Base-by-base conservation (phyloP, 2,329 filamentous ascomycete species). In the Phialophora macrospora region DNA sequence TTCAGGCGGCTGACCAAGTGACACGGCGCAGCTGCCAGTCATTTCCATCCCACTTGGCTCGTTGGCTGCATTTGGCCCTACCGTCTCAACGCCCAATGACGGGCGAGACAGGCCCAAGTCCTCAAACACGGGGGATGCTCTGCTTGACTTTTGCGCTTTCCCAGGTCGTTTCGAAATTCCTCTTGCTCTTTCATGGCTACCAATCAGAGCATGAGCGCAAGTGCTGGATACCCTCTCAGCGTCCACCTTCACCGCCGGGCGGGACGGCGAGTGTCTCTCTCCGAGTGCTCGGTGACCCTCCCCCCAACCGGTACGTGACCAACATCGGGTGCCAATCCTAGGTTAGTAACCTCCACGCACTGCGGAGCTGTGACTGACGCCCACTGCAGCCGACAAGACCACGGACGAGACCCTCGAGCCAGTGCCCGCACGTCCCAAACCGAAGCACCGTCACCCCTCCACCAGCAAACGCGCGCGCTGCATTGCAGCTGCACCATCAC, bases 381-480 rank as follows among this genome's bases (percentile, higher is more conserved):
- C 46, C 46, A 49, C 46, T 7, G 38, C 46, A 24, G 48, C 48
- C 48, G 14, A 51, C 48, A 22, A 22, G 48, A 26, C 48, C 48
- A 26, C 24, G 22, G 48, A 51, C 48, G 48, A 51, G 48, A 26
- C 48, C 38, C 38, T 51, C 24, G 48, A 51, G 41, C 56, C 41
- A 34, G n/a, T 44, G 20, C 44, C 46, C 32, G 38, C 28, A 24
- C 44, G 46, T 30, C 32, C 61, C 61, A 58, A 54, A 46, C 12
- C n/a, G 32, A 57, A 52, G 46, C 63, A 32, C 55, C 38, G 56
- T 65, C 62, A 38, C 62, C 61, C 62, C 41, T 34, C 58, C 46
- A 59, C 46, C 22, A 20, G 46, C 58, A 24, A 34, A 34, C 32
- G n/a, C 57, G 20, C 24, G 46, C n/a, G 46, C 46, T 49, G 52